A percentile compares a stretch with the other conserved stretches of the same genome.
Evolutionary conservation across 345 rosid species (phyloP).

Genomic region (Rhizophora mangle): DNA sequence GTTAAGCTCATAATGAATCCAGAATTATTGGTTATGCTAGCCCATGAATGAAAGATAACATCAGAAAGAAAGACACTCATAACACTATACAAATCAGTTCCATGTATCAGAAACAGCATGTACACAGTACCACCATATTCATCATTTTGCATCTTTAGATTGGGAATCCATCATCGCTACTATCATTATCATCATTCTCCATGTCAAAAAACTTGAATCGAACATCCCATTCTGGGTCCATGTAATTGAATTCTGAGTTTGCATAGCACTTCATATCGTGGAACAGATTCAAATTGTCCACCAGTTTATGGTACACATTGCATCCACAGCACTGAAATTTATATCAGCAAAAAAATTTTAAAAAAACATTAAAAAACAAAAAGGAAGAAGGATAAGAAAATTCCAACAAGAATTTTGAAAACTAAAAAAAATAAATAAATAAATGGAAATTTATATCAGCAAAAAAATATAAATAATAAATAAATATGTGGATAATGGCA

Average conservation of each 20-base stretch:
- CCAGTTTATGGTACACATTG: conserved; percentile 86
- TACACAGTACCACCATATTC: conserved; percentile 21
- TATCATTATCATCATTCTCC: conserved; percentile 37
- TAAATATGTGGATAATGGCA: neutral
- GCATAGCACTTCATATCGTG: conserved; percentile 85
- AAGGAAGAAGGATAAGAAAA: neutral
- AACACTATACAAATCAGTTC: conserved; percentile 20
- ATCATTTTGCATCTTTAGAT: conserved; percentile 35
- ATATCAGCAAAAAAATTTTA: neutral
- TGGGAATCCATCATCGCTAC: conserved; percentile 34
- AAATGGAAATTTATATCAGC: too few species aligned
- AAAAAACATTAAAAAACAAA: neutral
- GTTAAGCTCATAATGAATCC: conserved; percentile 9
- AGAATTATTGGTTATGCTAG: conserved; percentile 13
- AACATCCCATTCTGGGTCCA: conserved; percentile 49
- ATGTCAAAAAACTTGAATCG: conserved; percentile 58
- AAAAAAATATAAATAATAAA: too few species aligned
- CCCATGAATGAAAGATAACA: neutral
- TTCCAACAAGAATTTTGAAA: neutral
- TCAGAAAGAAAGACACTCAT: conserved; percentile 4
- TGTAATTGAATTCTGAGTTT: conserved; percentile 57
- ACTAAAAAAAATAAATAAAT: too few species aligned
- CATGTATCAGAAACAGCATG: conserved; percentile 27
- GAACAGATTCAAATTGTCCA: conserved; percentile 89
- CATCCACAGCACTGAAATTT: conserved; percentile 80